Base-by-base conservation (phyloP, 2,329 filamentous ascomycete genomes). In the Penicillium sp. region DNA sequence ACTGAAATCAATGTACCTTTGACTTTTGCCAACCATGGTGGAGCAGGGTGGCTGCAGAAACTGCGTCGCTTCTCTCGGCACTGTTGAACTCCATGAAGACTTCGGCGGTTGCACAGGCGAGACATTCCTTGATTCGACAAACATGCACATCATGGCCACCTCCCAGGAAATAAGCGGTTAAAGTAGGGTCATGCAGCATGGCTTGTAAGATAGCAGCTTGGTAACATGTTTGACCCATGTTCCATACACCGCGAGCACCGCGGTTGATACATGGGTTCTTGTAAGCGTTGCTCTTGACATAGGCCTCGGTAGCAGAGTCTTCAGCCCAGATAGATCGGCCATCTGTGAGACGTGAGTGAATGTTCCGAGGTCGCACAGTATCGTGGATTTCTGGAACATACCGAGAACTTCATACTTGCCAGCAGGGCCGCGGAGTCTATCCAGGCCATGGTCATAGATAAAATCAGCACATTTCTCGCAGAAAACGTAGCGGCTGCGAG, bases 141-240 rank as follows among this genome's bases (percentile, higher is more conserved):
- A 89, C 87, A 59, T 78, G 80, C 48, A 83, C 85, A 61, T 86
- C 85, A 69, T 99, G 92, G 0, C 91, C 89, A 66, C 95, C 91
- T 34, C 87, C 86, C 5, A 99, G 83, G 68, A 95, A 97, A 70
- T 89, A 97, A 60, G 92, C 91, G 52, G 89, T 84, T 27, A 99
- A 80, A 37, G 96, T 80, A 0, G 92, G 92, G 65, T 97, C 96
- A 73, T 96, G 92, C 46, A 97, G 81, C 60, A 99, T 84, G 49
- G 87, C 90, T 69, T 97, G 93, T 13, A 99, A 78, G 40, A 97
- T 90, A 27, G 96, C 92, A 61, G 93, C 95, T 79, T 97, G 92
- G 72, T 96, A 99, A 75, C 92, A 99, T 10, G 93, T 97, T 50
- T 95, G 90, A n/a, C 92, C 93, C 68, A 95, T 92, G 65, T 97